Conservation (phyloP, 176 grass and related monocot species). For the Canna indica region DNA sequence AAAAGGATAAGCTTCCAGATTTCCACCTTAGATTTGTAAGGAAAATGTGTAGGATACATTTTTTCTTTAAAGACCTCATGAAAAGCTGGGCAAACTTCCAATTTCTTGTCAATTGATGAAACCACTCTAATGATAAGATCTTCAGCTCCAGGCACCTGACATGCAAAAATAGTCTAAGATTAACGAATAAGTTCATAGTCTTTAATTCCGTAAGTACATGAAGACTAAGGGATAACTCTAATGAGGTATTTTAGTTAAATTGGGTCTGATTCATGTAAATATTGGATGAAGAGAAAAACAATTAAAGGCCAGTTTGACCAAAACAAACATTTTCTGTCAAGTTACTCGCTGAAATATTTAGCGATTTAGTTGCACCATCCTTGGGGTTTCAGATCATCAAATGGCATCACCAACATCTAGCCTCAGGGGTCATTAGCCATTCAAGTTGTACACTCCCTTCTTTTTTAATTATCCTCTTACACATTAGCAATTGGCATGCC, state of each 20-base stretch:
- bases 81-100: conserved; percentile 62
- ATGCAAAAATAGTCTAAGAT: conserved; percentile 24
- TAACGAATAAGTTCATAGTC: conserved; percentile 5
- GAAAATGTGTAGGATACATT: conserved; percentile 71
- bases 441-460: too few species aligned
- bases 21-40: conserved; percentile 88
- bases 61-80: conserved; percentile 58
- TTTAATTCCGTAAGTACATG: background rate
- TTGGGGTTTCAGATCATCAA: too few species aligned
- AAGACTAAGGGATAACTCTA: background rate
- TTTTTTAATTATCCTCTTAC: too few species aligned
- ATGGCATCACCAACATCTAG: too few species aligned
- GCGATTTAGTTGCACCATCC: too few species aligned
- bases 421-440: too few species aligned
- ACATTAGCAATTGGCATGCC: too few species aligned
- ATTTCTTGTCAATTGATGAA: conserved; percentile 55
- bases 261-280: background rate
- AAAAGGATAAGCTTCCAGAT: conserved; percentile 1
- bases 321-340: background rate
- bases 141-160: conserved; percentile 73
- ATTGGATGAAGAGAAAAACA: background rate
- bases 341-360: too few species aligned
- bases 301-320: background rate
- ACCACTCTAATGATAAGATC: conserved; percentile 86
- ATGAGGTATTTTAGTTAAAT: background rate